Percentiles rank a stretch among this genome's conserved stretches.
These are phyloP conservation scores for Fusarium citri DNA, from an alignment of 2,329 filamentous ascomycete genomes.

Conservation along the genomic window DNA sequence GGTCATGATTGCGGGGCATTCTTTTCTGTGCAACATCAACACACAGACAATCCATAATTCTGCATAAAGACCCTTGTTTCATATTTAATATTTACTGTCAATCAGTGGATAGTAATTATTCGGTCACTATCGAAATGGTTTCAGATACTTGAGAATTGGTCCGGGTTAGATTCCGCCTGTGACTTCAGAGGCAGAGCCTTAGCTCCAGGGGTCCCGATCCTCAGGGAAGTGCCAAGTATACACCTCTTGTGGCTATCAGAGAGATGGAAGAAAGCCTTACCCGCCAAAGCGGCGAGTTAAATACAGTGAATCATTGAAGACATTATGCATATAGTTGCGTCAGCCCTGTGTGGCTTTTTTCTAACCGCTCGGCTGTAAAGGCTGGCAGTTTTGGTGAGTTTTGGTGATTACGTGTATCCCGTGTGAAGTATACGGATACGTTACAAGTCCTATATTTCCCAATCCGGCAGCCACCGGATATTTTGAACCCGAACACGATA, in stretches of 20 bases:
- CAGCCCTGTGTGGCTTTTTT: neutral
- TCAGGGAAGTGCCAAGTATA: neutral
- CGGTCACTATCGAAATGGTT: neutral
- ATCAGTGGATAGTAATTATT: neutral
- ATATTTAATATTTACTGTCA: neutral
- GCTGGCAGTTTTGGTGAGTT: conserved; percentile 1
- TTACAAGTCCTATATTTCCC: conserved; percentile 8
- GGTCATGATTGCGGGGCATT: conserved; percentile 29
- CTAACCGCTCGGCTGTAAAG: neutral
- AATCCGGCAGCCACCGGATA: conserved; percentile 15
- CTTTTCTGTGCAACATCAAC: neutral
- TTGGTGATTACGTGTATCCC: conserved; percentile 11
- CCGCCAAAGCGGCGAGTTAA: neutral
- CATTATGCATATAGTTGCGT: neutral
- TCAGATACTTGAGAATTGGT: neutral
- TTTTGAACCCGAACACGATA: neutral
- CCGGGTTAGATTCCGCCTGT: neutral
- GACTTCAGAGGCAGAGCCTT: neutral
- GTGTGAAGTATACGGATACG: neutral
- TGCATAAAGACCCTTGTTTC: neutral
- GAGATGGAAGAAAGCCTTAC: neutral
- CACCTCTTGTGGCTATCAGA: neutral
- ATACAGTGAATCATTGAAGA: neutral
- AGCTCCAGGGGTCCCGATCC: conserved; percentile 15
- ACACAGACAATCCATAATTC: neutral